Base-by-base conservation (phyloP, 495 filamentous ascomycete genomes). In the Beverwykella pulmonaria region DNA sequence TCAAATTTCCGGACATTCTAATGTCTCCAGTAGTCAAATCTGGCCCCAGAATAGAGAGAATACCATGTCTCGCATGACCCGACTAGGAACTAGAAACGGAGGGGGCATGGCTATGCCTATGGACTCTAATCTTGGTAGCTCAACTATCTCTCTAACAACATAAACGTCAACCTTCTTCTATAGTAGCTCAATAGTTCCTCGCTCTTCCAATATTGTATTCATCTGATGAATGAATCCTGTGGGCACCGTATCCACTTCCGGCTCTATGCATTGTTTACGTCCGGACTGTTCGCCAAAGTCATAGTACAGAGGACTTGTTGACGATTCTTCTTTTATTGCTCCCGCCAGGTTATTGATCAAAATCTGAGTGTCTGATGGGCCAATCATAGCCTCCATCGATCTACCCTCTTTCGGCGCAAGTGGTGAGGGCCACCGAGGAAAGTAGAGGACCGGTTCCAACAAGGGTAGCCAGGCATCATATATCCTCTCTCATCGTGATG, bases 41-140 rank as follows among this genome's bases (percentile, higher is more conserved):
- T 2, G 63, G 48, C 0, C 63, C 71, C 20, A 77, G 48, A 25
- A 67, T 72, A 20, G 74, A 72, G 25, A 73, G 68, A n/a, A n/a
- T 9, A 78, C 61, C 57, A 77, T 26, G 22, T 76, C 74, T 53
- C 75, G 48, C 14, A 75, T 77, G 17, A 78, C 67, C 6, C 75
- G 67, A 26, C 68, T 63, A 8, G 67, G 64, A 14, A 72, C 63
- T 14, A 71, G 75, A 41, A 67, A 65, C 8, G 56, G 64, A 39
- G 66, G 55, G 47, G 72, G 71, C 53, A 75, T 71, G 22, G 63
- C 63, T 2, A 72, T 32, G 20, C 20, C 22, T 53, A 55, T 59
- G 15, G 67, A 66, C 2, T 70, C 75, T 20, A 68, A 69, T 20
- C 57, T 67, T 7, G 73, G 73, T 26, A 71, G 64, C 60, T 73